Evolutionary conservation across 306 rosid species (phyloP).

Genomic region (Begonia masoniana): DNA sequence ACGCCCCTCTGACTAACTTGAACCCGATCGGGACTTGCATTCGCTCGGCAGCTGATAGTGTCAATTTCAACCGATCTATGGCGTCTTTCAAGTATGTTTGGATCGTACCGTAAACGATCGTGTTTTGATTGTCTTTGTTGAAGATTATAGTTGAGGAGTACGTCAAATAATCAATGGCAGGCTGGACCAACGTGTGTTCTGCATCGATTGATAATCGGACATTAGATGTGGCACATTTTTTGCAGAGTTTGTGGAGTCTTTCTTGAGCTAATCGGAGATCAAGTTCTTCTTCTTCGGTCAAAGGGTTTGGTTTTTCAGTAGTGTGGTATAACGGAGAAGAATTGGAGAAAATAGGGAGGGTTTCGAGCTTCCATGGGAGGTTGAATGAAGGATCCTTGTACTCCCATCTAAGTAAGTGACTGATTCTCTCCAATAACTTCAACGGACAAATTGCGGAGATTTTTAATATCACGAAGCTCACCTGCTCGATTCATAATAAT

Average conservation of each 20-base stretch:
- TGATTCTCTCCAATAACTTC: slow-evolving; percentile 40
- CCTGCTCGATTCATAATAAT: neutral
- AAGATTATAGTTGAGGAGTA: slow-evolving; percentile 48
- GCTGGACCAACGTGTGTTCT: slow-evolving; percentile 69
- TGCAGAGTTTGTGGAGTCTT: slow-evolving; percentile 43
- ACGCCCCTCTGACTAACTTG: slow-evolving; percentile 88
- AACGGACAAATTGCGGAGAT: slow-evolving; percentile 84
- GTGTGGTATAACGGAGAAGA: slow-evolving; percentile 74
- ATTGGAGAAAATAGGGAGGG: slow-evolving; percentile 51
- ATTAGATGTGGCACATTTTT: slow-evolving; percentile 36
- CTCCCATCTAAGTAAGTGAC: slow-evolving; percentile 89
- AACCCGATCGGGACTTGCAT: slow-evolving; percentile 67
- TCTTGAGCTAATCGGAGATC: slow-evolving; percentile 44
- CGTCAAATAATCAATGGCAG: slow-evolving; percentile 82
- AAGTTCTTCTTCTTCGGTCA: slow-evolving; percentile 48
- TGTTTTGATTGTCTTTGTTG: slow-evolving; percentile 31
- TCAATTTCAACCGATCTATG: slow-evolving; percentile 38
- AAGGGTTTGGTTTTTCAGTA: slow-evolving; percentile 31
- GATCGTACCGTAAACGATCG: slow-evolving; percentile 52
- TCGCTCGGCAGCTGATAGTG: slow-evolving; percentile 33
- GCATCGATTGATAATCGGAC: slow-evolving; percentile 66
- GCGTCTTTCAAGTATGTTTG: slow-evolving; percentile 87
- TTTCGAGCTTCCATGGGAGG: slow-evolving; percentile 69
- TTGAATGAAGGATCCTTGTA: slow-evolving; percentile 42
- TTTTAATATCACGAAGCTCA: slow-evolving; percentile 29